Percentiles rank a stretch among this genome's conserved stretches.
Conservation (phyloP, 2,329 filamentous ascomycete genomes). For the Fusarium sp. region DNA sequence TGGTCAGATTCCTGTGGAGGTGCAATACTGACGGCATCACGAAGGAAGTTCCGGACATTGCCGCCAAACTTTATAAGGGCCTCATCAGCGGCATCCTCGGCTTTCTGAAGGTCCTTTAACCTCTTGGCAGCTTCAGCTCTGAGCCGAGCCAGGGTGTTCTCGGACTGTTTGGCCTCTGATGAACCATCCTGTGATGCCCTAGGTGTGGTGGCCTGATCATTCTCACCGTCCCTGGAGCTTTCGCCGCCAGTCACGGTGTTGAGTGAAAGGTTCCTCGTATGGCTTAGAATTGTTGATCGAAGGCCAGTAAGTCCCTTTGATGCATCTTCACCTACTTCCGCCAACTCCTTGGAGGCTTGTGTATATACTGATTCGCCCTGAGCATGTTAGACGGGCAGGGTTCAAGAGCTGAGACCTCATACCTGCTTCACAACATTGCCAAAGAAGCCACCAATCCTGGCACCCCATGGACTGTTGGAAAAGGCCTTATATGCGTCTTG, state of each 20-base stretch:
- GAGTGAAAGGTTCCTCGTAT: slow-evolving; percentile 78
- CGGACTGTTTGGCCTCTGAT: slow-evolving; percentile 59
- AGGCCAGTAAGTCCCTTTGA: slow-evolving; percentile 81
- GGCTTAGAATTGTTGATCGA: slow-evolving; percentile 72
- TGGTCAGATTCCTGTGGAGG: slow-evolving; percentile 70
- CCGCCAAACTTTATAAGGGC: slow-evolving; percentile 90
- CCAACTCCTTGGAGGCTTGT: slow-evolving; percentile 86
- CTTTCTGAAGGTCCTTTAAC: slow-evolving; percentile 87
- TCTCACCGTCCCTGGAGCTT: slow-evolving; percentile 46
- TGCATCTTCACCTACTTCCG: slow-evolving; percentile 81
- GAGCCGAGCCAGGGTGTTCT: slow-evolving; percentile 79
- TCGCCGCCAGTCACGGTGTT: slow-evolving; percentile 53
- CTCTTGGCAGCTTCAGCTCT: slow-evolving; percentile 81
- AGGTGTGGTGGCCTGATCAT: slow-evolving; percentile 60
- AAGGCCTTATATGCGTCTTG: slow-evolving; percentile 97
- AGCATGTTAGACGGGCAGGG: slow-evolving; percentile 20
- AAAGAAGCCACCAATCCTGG: slow-evolving; percentile 86
- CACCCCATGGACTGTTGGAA: slow-evolving; percentile 90
- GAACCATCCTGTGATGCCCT: slow-evolving; percentile 53
- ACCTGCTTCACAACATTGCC: slow-evolving; percentile 94
- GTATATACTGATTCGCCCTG: slow-evolving; percentile 85
- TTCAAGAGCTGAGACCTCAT: slow-evolving; percentile 40
- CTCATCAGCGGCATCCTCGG: slow-evolving; percentile 96
- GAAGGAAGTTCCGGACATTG: slow-evolving; percentile 88
- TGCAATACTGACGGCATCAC: slow-evolving; percentile 88